Evolutionary conservation across 352 stramenopile genomes (phyloP).

Genomic region (Pythium sukuiense): DNA sequence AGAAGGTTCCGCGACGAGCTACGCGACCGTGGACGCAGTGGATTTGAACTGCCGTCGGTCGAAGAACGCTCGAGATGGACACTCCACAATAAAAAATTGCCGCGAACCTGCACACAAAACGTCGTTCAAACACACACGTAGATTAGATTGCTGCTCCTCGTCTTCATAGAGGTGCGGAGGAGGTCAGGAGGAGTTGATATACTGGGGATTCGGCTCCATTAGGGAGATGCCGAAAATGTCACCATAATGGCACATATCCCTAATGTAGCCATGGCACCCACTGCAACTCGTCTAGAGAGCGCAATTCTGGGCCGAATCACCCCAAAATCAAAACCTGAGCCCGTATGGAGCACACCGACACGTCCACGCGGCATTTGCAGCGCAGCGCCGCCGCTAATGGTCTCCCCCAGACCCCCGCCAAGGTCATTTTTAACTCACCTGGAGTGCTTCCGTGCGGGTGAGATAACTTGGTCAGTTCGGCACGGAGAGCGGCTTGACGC

Average conservation of each 20-base stretch:
- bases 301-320: constrained; percentile 25
- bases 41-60: background rate
- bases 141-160: background rate
- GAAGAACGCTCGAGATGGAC: constrained; percentile 17
- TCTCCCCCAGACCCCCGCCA: constrained; percentile 14
- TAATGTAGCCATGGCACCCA: constrained; percentile 20
- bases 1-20: background rate
- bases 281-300: constrained; percentile 14
- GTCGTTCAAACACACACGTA: background rate
- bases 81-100: constrained; percentile 7
- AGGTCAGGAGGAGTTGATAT: background rate
- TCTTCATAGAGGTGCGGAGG: background rate
- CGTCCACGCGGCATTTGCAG: constrained; percentile 5
- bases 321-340: constrained; percentile 18
- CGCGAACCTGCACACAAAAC: constrained; percentile 2
- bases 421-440: constrained; percentile 22
- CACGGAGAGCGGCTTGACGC: constrained; percentile 16
- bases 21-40: background rate
- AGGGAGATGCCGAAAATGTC: constrained; percentile 4
- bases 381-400: constrained; percentile 6
- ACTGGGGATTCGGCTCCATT: background rate
- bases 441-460: constrained; percentile 13
- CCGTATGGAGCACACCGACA: constrained; percentile 10
- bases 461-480: constrained; percentile 21
- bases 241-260: constrained; percentile 13